Conservation (phyloP, 257 asterid genomes). For the Capsicum pubescens region DNA sequence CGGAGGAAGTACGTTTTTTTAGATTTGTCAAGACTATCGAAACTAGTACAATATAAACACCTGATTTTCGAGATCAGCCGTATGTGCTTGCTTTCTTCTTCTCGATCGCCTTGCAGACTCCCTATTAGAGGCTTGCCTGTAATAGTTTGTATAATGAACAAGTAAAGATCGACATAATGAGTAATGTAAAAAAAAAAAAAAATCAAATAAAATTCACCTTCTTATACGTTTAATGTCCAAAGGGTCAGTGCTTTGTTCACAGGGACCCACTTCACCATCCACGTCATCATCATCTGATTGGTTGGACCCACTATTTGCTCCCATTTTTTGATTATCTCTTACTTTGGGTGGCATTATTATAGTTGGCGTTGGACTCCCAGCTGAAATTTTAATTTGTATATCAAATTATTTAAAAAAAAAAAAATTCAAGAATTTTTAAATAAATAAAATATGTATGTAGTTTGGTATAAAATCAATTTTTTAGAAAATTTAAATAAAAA, state of each 20-base stretch:
- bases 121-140: constrained; percentile 82
- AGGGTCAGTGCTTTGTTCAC: constrained; percentile 66
- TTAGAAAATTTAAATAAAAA: too few relatives aligned
- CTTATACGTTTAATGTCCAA: constrained; percentile 56
- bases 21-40: too few relatives aligned
- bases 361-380: constrained; percentile 67
- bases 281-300: constrained; percentile 74
- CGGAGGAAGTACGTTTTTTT: too few relatives aligned
- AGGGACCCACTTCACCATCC: constrained; percentile 69
- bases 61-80: constrained; percentile 79
- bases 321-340: constrained; percentile 43
- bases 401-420: neutral
- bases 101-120: constrained; percentile 93
- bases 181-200: too few relatives aligned
- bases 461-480: neutral
- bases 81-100: constrained; percentile 77
- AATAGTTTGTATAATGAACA: neutral
- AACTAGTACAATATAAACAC: constrained; percentile 34
- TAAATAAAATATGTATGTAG: neutral
- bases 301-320: constrained; percentile 77
- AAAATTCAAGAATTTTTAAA: neutral
- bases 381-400: constrained; percentile 39
- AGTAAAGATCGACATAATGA: too few relatives aligned
- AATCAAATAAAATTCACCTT: constrained; percentile 44
- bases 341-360: constrained; percentile 54